Evolutionary conservation across 331 rosid species (phyloP).

Genomic region (Erythrophleum ivorense): DNA sequence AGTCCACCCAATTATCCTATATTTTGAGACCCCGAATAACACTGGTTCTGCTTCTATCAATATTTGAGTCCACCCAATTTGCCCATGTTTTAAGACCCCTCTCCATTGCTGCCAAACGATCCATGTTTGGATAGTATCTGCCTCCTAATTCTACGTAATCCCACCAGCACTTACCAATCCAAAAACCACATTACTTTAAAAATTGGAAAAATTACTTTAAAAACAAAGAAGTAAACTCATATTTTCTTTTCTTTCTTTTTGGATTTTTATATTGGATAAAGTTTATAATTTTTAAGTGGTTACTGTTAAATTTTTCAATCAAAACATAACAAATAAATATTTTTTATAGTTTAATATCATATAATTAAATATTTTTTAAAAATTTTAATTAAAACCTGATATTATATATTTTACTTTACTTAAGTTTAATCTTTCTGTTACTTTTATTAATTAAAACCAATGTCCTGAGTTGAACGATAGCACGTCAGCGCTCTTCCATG

Average conservation of each 20-base stretch:
- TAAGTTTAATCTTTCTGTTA: too few relatives aligned
- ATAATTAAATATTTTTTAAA: too few relatives aligned
- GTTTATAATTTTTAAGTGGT: too few relatives aligned
- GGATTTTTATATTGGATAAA: background rate
- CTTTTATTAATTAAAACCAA: constrained; percentile 49
- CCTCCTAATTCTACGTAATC: constrained; percentile 65
- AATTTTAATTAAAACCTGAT: too few relatives aligned
- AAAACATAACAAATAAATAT: too few relatives aligned
- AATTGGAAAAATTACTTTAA: background rate
- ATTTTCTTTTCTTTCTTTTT: background rate
- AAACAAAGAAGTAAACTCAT: background rate
- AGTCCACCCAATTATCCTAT: constrained; percentile 84
- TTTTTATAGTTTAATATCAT: too few relatives aligned
- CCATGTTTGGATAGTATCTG: constrained; percentile 50
- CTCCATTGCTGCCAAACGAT: constrained; percentile 74
- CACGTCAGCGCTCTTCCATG: constrained; percentile 66
- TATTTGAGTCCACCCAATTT: constrained; percentile 71
- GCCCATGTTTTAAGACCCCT: constrained; percentile 79
- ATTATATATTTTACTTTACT: too few relatives aligned
- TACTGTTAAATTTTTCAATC: too few relatives aligned
- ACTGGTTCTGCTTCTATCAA: constrained; percentile 60
- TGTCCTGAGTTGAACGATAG: constrained; percentile 83
- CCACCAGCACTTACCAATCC: constrained; percentile 62
- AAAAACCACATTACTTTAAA: background rate
- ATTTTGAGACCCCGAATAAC: constrained; percentile 68